These are phyloP conservation scores for Candida bentonensis DNA, from an alignment of 805 yeast species.

Conservation along the genomic window DNA sequence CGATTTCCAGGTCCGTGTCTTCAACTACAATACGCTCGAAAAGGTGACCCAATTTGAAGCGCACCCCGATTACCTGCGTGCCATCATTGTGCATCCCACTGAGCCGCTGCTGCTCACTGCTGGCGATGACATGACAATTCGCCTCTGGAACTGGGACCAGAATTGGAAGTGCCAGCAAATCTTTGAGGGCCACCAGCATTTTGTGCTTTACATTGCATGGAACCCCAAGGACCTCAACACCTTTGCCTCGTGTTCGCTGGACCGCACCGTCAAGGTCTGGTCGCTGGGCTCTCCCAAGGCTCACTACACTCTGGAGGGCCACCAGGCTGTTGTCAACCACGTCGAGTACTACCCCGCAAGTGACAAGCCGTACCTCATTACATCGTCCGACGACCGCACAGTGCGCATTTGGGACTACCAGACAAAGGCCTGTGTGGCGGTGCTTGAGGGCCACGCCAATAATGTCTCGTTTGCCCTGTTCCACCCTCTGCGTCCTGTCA, in stretches of 20 bases:
- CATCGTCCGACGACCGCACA: slow-evolving; percentile 82
- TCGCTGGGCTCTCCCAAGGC: slow-evolving; percentile 76
- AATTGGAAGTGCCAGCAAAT: slow-evolving; percentile 82
- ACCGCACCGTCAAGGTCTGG: slow-evolving; percentile 95
- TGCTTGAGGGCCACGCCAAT: slow-evolving; percentile 83
- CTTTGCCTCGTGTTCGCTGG: slow-evolving; percentile 94
- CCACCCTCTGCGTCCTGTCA: slow-evolving; percentile 94
- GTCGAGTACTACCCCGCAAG: slow-evolving; percentile 96
- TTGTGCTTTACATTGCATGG: slow-evolving; percentile 85
- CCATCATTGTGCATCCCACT: slow-evolving; percentile 86
- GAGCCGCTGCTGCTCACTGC: slow-evolving; percentile 81
- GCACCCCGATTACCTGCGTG: slow-evolving; percentile 92
- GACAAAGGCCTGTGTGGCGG: slow-evolving; percentile 89
- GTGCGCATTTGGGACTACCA: slow-evolving; percentile 94
- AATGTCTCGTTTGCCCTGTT: slow-evolving; percentile 94
- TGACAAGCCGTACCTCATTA: slow-evolving; percentile 90
- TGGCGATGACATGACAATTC: slow-evolving; percentile 82
- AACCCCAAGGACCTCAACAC: slow-evolving; percentile 97
- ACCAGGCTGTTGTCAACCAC: slow-evolving; percentile 81
- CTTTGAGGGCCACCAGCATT: slow-evolving; percentile 92
- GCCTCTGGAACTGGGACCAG: slow-evolving; percentile 96
- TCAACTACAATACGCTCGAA: slow-evolving; percentile 91
- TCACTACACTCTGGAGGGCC: slow-evolving; percentile 83
- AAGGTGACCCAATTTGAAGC: slow-evolving; percentile 93
- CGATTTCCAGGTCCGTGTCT: slow-evolving; percentile 87